Evolutionary conservation across 1,284 basidiomycete genomes (phyloP).

Genomic region (Phaffia rhodozyma): DNA sequence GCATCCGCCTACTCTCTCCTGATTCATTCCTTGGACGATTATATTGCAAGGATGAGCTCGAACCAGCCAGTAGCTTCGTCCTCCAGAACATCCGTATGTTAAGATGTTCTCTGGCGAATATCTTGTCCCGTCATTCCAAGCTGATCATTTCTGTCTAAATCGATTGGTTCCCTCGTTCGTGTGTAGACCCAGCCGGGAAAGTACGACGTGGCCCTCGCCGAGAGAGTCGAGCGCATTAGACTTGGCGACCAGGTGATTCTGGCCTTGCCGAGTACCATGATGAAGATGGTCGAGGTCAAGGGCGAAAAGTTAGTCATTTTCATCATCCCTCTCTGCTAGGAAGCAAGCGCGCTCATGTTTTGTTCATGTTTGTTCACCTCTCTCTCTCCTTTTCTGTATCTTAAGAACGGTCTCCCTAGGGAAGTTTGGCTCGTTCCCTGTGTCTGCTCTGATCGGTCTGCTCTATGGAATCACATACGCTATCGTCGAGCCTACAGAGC

Average conservation of each 20-base stretch:
- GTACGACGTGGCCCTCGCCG: too few species aligned
- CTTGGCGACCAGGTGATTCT: constrained; percentile 38
- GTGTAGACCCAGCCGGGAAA: too few species aligned
- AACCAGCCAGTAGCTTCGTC: too few species aligned
- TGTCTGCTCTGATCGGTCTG: constrained; percentile 33
- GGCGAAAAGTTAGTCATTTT: constrained; percentile 28
- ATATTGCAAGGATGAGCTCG: too few species aligned
- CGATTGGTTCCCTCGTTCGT: too few species aligned
- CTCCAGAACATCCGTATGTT: too few species aligned
- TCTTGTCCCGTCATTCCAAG: too few species aligned
- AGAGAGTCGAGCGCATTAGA: constrained; percentile 28
- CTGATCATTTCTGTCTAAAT: too few species aligned
- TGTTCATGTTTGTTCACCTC: background rate
- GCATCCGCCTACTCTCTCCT: too few species aligned
- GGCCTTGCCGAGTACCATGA: constrained; percentile 35
- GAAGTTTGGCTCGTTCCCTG: constrained; percentile 39
- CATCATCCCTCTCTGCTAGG: background rate
- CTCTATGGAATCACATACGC: constrained; percentile 41
- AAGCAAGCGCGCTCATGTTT: background rate
- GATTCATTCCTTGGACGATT: too few species aligned
- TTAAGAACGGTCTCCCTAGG: constrained; percentile 35
- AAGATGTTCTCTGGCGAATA: too few species aligned
- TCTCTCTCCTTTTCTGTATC: background rate
- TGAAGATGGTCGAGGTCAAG: constrained; percentile 36
- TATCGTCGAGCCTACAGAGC: constrained; percentile 22